Evolutionary conservation across 345 rosid genomes (phyloP).

Genomic region (Salix koriyanagi): DNA sequence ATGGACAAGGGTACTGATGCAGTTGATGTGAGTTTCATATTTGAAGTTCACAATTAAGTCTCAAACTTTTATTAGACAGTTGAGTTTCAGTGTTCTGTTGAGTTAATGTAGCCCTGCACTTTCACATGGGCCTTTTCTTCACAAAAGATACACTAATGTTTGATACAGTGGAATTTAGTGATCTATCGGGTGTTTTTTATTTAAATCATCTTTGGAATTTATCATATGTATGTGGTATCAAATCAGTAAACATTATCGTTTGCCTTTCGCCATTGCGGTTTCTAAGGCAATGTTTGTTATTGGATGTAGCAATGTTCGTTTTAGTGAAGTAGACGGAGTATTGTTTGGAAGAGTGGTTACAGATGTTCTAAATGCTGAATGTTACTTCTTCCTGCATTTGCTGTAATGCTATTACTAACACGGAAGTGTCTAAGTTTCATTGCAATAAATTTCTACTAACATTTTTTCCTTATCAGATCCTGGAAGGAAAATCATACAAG

Average conservation of each 20-base stretch:
- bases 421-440: conserved; percentile 1
- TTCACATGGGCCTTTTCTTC: neutral
- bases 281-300: neutral
- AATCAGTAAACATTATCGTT: neutral
- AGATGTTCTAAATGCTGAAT: neutral
- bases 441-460: conserved; percentile 13
- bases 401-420: neutral
- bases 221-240: neutral
- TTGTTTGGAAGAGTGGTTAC: neutral
- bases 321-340: neutral
- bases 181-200: neutral
- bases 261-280: neutral
- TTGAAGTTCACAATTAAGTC: neutral
- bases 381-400: neutral
- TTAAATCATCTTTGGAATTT: neutral
- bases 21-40: conserved; percentile 67
- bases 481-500: conserved; percentile 87
- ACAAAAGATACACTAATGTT: neutral
- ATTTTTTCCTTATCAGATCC: conserved; percentile 46
- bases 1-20: conserved; percentile 97
- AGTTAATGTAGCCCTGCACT: neutral
- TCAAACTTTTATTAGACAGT: conserved; percentile 4
- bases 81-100: neutral
- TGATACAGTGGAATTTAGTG: neutral
- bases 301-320: neutral